phyloP scores from a whole-genome alignment of 768 basidiomycete species.

The Amanita molliuscula region DNA sequence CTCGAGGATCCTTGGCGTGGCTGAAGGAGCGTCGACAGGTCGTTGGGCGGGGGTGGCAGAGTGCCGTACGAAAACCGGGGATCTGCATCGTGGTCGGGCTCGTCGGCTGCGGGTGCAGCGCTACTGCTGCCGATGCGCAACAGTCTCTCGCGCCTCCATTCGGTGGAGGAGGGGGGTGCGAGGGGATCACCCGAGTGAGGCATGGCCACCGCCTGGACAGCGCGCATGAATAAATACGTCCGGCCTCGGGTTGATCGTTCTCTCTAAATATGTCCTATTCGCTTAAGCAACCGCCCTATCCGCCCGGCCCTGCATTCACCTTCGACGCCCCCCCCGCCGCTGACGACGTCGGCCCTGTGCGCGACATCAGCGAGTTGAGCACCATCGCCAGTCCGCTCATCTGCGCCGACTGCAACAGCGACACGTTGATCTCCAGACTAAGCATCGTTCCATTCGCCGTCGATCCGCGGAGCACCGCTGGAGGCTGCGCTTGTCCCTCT shows the following conservation, averaged over 20 bases:
- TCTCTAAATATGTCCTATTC: neutral
- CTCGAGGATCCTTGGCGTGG: slow-evolving; percentile 24
- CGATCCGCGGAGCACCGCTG: slow-evolving; percentile 69
- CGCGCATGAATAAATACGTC: neutral
- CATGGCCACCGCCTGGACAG: neutral
- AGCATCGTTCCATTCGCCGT: slow-evolving; percentile 63
- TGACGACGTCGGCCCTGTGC: too few relatives aligned
- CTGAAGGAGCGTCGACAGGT: slow-evolving; percentile 18
- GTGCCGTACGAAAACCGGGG: slow-evolving; percentile 46
- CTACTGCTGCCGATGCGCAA: slow-evolving; percentile 39
- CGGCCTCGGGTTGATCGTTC: too few relatives aligned
- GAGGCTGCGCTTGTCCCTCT: slow-evolving; percentile 51
- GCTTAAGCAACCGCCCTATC: too few relatives aligned
- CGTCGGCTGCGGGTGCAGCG: slow-evolving; percentile 4
- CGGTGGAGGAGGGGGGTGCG: slow-evolving; percentile 42
- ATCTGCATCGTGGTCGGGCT: slow-evolving; percentile 12
- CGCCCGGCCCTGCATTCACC: neutral
- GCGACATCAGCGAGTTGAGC: slow-evolving; percentile 60
- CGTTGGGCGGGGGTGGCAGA: slow-evolving; percentile 20
- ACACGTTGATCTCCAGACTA: slow-evolving; percentile 72
- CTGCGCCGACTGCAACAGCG: slow-evolving; percentile 61
- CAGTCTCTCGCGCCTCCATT: slow-evolving; percentile 52
- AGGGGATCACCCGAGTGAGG: slow-evolving; percentile 19
- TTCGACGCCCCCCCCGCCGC: neutral
- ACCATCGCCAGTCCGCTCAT: slow-evolving; percentile 67